phyloP scores from a whole-genome alignment of 805 yeast species.

The Cyberlindnera maritima region DNA sequence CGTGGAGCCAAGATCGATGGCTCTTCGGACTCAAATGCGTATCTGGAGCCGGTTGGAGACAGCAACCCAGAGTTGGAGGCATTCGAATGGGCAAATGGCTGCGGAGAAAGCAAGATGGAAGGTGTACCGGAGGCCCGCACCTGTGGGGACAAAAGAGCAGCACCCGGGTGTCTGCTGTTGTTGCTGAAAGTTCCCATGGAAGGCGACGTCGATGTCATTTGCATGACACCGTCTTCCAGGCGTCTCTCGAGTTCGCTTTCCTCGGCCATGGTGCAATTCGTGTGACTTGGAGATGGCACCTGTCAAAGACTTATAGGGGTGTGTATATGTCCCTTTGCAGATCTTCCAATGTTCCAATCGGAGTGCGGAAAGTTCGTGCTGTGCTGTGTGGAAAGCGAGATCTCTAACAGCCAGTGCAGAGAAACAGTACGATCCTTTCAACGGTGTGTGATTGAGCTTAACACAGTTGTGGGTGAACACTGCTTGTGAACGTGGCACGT shows the following conservation, averaged over 20 bases:
- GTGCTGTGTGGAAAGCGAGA: not conserved
- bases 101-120: constrained; percentile 13
- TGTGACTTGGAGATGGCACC: not conserved
- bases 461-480: not conserved
- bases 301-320: not conserved
- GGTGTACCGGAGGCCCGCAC: constrained; percentile 14
- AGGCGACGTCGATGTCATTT: constrained; percentile 12
- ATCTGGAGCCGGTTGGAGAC: constrained; percentile 39
- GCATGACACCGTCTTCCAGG: constrained; percentile 14
- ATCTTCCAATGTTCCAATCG: no score
- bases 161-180: constrained; percentile 36
- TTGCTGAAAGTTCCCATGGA: not conserved
- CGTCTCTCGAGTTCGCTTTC: constrained; percentile 13
- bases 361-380: not conserved
- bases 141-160: constrained; percentile 35
- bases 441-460: not conserved
- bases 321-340: no score
- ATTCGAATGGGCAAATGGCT: constrained; percentile 10
- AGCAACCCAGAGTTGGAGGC: constrained; percentile 32
- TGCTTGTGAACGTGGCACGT: constrained; percentile 1
- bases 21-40: constrained; percentile 26
- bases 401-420: not conserved
- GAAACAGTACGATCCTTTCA: not conserved
- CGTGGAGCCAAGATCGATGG: constrained; percentile 13
- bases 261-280: not conserved